Base-by-base conservation (phyloP, 129 eudicot genomes). In the Escallonia rubra region DNA sequence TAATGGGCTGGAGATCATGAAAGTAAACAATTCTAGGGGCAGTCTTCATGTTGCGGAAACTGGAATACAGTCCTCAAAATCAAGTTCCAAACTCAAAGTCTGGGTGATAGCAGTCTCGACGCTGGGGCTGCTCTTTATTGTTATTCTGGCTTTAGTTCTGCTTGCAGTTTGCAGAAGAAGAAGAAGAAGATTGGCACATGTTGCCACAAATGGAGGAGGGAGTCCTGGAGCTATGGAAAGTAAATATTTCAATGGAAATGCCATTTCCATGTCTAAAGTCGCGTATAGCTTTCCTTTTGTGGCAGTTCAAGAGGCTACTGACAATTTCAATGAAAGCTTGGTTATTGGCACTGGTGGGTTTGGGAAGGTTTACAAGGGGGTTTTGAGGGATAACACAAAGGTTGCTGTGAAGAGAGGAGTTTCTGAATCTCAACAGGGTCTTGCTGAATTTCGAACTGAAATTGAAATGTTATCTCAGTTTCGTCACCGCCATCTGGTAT, bases 401-500 rank as follows among this genome's bases (percentile, higher is more conserved):
- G 90, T 87, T 15, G 95, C 95, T 0, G 83, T 87, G 44, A 87
- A 87, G 78, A 74, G 95, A 69, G 90, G 90, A 8, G 70, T 63
- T 45, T 69, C 79, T 43, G 80, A 87, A 45, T 82, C 88, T 51
- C 81, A 62, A 57, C 95, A 87, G 61, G 95, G 95, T 39, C 64
- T 81, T 38, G 63, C 79, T 9, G 95, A 87, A 57, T 87, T 87
- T n/a, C 68, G 65, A 68, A 87, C 90, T 3, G 95, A 87, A 70
- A 71, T 87, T 34, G 90, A 84, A 73, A 87, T 87, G 95, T 41
- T 87, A 46, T 87, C 95, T 41, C 87, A 87, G 52, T 84, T 87
- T 59, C 87, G 95, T 53, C 95, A 87, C 67, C 95, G 95, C 44
- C 95, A 87, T 81, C 64, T 87, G 62, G 95, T 87, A 10, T 79